Conservation (phyloP, 768 basidiomycete species). For the Leccinum aurantiacum region DNA sequence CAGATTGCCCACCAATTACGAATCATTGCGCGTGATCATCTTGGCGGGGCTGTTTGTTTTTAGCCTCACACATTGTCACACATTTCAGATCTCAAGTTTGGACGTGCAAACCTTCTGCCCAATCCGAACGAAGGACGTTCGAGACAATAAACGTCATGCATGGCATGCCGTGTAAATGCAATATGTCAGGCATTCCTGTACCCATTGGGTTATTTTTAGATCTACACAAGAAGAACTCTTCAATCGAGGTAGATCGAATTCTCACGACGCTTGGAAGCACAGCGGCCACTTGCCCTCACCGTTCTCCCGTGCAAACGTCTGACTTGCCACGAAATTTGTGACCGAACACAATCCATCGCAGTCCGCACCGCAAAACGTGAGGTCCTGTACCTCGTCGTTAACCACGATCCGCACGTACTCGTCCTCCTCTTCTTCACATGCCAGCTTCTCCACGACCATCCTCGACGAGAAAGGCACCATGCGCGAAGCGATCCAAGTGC, state of each 20-base stretch:
- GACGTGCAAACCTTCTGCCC: too few species aligned
- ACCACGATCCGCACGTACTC: conserved; percentile 44
- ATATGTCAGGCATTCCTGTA: neutral
- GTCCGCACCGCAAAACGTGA: neutral
- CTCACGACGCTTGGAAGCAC: neutral
- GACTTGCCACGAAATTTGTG: neutral
- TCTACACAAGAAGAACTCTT: neutral
- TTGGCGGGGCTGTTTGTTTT: neutral
- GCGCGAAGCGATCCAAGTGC: conserved; percentile 51
- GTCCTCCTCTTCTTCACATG: conserved; percentile 35
- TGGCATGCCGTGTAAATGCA: neutral
- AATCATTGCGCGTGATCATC: too few species aligned
- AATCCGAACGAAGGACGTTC: neutral
- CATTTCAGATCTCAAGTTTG: neutral
- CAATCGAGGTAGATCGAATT: too few species aligned
- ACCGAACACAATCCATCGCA: neutral
- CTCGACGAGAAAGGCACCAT: conserved; percentile 72
- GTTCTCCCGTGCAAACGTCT: neutral
- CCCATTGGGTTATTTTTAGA: neutral
- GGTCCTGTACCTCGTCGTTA: neutral
- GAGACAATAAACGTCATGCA: neutral
- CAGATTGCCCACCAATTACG: too few species aligned
- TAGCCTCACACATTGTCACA: neutral
- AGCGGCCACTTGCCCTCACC: neutral
- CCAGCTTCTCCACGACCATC: conserved; percentile 65